A percentile compares a stretch with the other conserved stretches of the same genome.
phyloP scores from a whole-genome alignment of 2,329 filamentous ascomycete species.

The Colletotrichum musae region DNA sequence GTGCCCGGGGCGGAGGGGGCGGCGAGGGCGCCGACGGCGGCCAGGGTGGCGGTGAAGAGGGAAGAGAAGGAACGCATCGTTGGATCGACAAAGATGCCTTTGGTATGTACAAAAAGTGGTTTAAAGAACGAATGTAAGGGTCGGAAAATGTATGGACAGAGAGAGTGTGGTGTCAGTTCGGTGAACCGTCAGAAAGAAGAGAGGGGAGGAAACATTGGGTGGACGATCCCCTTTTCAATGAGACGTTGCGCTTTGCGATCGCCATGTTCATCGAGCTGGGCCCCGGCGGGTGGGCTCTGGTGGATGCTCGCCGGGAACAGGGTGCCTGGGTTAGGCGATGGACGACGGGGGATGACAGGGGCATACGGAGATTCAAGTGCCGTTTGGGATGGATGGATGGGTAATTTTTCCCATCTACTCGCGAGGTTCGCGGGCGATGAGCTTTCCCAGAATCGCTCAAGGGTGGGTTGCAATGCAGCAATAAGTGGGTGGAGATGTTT shows the following conservation, averaged over 20 bases:
- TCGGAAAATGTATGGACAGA: constrained; percentile 12
- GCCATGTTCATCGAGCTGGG: not conserved
- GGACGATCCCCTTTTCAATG: constrained; percentile 25
- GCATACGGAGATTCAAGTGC: constrained; percentile 31
- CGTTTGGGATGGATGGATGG: constrained; percentile 14
- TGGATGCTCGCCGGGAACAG: not conserved
- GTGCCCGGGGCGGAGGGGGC: constrained; percentile 29
- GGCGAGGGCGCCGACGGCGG: constrained; percentile 36
- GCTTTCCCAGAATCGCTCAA: constrained; percentile 22
- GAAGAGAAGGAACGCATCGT: constrained; percentile 36
- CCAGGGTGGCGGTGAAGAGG: constrained; percentile 35
- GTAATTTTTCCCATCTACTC: constrained; percentile 13
- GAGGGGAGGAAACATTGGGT: not conserved
- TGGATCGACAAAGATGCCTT: not conserved
- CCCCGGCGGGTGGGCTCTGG: not conserved
- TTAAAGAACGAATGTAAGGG: constrained; percentile 23
- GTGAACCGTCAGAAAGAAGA: constrained; percentile 6
- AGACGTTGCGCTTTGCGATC: not conserved
- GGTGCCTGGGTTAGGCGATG: not conserved
- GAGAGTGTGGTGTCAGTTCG: constrained; percentile 7
- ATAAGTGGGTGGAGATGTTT: not conserved
- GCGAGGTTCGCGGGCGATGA: constrained; percentile 2
- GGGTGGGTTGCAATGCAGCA: constrained; percentile 4
- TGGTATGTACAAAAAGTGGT: constrained; percentile 23
- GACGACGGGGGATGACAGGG: constrained; percentile 7